A percentile compares a stretch with the other conserved stretches of the same genome.
Evolutionary conservation across 2,329 filamentous ascomycete genomes (phyloP).

Genomic region (Xylaria sp.): DNA sequence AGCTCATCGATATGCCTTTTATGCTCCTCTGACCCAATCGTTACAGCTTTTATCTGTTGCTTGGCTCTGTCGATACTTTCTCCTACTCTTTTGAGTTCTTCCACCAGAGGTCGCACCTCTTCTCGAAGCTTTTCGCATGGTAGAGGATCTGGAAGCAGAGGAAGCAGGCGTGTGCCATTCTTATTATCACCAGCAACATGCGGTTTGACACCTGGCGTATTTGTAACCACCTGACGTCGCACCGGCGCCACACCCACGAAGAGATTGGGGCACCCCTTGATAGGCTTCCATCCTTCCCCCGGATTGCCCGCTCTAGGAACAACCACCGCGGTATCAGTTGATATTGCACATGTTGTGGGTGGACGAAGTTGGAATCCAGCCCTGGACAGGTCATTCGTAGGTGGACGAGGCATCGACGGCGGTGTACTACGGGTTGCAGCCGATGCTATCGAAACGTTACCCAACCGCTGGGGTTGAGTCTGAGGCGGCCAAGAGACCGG

Average conservation of each 20-base stretch:
- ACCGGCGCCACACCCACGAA: conserved; percentile 26
- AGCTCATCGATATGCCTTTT: conserved; percentile 29
- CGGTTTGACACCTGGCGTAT: conserved; percentile 30
- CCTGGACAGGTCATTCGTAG: conserved; percentile 6
- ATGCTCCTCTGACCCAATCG: conserved; percentile 23
- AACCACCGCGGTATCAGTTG: conserved; percentile 4
- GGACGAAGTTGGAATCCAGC: conserved; percentile 1
- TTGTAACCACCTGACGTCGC: conserved; percentile 29
- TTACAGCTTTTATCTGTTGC: conserved; percentile 14
- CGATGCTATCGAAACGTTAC: conserved; percentile 16
- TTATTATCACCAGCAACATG: conserved; percentile 36
- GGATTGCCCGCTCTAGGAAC: conserved; percentile 9
- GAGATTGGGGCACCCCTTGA: conserved; percentile 35
- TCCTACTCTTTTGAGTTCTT: conserved; percentile 19
- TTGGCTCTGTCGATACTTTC: conserved; percentile 25
- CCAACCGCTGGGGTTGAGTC: conserved; percentile 22
- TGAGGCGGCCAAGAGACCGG: conserved; percentile 27
- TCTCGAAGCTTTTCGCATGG: conserved; percentile 37
- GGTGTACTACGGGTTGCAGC: conserved; percentile 19
- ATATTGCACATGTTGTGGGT: neutral
- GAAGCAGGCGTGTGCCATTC: conserved; percentile 31
- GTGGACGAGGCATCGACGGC: conserved; percentile 21
- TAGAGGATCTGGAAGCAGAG: conserved; percentile 24
- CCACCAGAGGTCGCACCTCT: conserved; percentile 31
- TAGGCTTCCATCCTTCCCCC: conserved; percentile 24